phyloP scores from a whole-genome alignment of 179 eudicot species.

The Gypsophila paniculata region DNA sequence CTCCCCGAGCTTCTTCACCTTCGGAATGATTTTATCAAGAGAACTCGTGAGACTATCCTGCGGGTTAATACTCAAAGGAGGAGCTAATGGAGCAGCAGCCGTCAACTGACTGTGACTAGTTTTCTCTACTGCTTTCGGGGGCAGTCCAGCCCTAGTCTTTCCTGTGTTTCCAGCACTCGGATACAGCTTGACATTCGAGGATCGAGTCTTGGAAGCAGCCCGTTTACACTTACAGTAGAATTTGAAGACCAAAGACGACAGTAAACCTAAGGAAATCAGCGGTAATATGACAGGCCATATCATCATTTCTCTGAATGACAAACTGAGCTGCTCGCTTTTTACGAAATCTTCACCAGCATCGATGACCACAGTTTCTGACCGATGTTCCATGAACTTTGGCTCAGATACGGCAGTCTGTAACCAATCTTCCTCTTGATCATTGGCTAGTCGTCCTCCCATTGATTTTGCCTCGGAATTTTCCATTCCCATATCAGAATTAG shows the following conservation, averaged over 20 bases:
- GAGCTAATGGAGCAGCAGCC: background rate
- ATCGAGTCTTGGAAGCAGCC: conserved; percentile 14
- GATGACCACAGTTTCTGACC: background rate
- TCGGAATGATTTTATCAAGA: conserved; percentile 6
- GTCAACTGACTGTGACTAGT: background rate
- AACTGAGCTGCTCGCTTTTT: background rate
- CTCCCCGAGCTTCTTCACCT: conserved; percentile 8
- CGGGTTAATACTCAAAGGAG: background rate
- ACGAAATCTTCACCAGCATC: background rate
- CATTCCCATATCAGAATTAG: background rate
- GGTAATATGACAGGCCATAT: background rate
- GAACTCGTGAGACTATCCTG: background rate
- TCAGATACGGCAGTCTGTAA: background rate
- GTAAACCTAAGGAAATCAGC: background rate
- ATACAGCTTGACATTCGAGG: background rate
- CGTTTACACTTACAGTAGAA: conserved; percentile 16
- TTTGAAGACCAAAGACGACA: background rate
- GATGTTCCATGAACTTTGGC: background rate
- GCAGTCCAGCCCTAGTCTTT: conserved; percentile 1
- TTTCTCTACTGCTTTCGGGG: conserved; percentile 10
- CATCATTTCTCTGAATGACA: background rate
- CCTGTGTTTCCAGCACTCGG: background rate
- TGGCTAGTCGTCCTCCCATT: background rate
- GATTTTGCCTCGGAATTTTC: conserved; percentile 1
- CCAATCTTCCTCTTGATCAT: conserved; percentile 2